Percentiles rank a stretch among this genome's conserved stretches.
These are phyloP conservation scores for Annulohypoxylon bovei DNA, from an alignment of 495 filamentous ascomycete species.

Conservation along the genomic window DNA sequence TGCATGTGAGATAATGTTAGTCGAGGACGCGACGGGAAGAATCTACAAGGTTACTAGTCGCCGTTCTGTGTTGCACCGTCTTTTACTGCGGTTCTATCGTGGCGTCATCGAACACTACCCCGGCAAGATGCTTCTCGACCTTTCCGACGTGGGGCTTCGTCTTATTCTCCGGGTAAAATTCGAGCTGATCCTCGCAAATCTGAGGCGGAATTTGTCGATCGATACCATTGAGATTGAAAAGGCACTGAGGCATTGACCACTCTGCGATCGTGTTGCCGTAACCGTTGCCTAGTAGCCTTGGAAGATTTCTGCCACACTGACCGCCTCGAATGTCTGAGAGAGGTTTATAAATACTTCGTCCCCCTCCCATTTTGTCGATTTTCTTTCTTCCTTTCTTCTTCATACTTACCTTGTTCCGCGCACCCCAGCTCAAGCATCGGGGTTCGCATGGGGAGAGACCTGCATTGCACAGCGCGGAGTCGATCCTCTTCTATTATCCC, in stretches of 20 bases:
- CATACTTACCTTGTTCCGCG: conserved; percentile 4
- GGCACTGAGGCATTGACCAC: no score
- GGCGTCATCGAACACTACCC: not conserved
- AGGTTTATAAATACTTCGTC: not conserved
- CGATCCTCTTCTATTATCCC: conserved; percentile 72
- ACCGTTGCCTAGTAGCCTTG: not conserved
- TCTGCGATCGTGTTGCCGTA: not conserved
- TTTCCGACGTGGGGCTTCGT: not conserved
- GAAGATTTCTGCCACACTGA: no score
- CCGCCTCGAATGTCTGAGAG: not conserved
- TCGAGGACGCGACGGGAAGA: no score
- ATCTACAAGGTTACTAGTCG: no score
- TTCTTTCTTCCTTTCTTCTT: not conserved
- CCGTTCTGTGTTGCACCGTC: no score
- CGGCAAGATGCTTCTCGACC: not conserved
- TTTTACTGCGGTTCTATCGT: no score
- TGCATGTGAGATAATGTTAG: no score
- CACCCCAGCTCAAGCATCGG: not conserved
- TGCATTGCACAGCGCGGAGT: conserved; percentile 84
- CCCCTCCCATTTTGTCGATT: not conserved
- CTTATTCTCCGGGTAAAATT: no score
- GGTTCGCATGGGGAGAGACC: conserved; percentile 68
- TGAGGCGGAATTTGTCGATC: no score
- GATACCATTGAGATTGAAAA: no score
- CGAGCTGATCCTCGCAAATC: no score